A percentile compares a stretch with the other conserved stretches of the same genome.
These are phyloP conservation scores for Dioszegia crocea DNA, from an alignment of 768 basidiomycete species.

Conservation along the genomic window DNA sequence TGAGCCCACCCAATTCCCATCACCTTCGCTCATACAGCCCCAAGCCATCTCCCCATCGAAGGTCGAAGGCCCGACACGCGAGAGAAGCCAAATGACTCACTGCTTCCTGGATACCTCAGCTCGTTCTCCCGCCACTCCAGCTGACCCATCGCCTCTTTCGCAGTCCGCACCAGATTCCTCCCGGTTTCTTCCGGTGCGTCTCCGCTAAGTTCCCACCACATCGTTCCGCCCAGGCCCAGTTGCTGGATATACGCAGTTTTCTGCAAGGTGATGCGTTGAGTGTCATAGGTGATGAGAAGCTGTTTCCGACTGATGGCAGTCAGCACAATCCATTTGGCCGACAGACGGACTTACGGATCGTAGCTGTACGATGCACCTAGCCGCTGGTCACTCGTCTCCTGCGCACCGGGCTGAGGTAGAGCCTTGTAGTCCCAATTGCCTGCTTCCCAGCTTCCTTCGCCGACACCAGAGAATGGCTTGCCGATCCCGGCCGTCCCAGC, in stretches of 20 bases:
- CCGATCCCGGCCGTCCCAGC: slow-evolving; percentile 78
- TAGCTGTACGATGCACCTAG: slow-evolving; percentile 78
- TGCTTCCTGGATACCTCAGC: slow-evolving; percentile 59
- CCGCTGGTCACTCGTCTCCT: slow-evolving; percentile 63
- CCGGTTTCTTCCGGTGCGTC: slow-evolving; percentile 69
- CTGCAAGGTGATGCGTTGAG: slow-evolving; percentile 58
- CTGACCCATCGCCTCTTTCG: slow-evolving; percentile 70
- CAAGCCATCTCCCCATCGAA: too few species aligned
- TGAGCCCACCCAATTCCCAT: too few species aligned
- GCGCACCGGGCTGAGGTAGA: slow-evolving; percentile 70
- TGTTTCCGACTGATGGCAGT: slow-evolving; percentile 54
- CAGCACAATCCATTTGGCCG: too few species aligned
- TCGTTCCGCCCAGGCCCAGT: slow-evolving; percentile 77
- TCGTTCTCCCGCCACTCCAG: slow-evolving; percentile 73
- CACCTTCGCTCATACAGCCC: too few species aligned
- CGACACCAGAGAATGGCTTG: slow-evolving; percentile 62
- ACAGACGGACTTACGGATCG: slow-evolving; percentile 54
- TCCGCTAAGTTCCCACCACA: slow-evolving; percentile 73
- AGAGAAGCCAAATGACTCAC: slow-evolving; percentile 52
- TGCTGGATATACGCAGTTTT: slow-evolving; percentile 74
- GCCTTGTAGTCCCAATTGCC: slow-evolving; percentile 82
- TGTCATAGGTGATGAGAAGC: slow-evolving; percentile 67
- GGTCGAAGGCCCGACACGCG: too few species aligned
- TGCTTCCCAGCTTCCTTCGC: slow-evolving; percentile 83
- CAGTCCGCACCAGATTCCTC: slow-evolving; percentile 63